Conservation (phyloP, 2,329 filamentous ascomycete species). For the Fusarium buxicola region DNA sequence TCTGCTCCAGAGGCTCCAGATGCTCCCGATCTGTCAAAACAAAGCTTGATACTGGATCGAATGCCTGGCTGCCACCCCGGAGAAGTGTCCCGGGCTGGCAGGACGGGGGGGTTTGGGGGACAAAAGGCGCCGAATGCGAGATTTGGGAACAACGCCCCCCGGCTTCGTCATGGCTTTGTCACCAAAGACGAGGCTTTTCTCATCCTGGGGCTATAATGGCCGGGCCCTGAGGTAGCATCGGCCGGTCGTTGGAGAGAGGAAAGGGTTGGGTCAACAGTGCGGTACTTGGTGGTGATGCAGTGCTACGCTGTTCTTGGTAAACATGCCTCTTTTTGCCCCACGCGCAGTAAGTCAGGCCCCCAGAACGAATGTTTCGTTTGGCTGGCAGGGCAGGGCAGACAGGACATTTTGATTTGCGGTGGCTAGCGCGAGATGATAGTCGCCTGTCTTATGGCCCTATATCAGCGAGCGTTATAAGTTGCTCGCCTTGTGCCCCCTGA, state of each 20-base stretch:
- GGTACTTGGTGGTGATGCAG: slow-evolving; percentile 40
- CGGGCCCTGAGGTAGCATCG: slow-evolving; percentile 39
- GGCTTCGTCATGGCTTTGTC: slow-evolving; percentile 46
- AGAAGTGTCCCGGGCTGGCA: slow-evolving; percentile 29
- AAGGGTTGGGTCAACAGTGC: slow-evolving; percentile 33
- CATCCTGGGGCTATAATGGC: slow-evolving; percentile 38
- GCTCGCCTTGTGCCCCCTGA: slow-evolving; percentile 22
- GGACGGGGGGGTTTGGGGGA: slow-evolving; percentile 21
- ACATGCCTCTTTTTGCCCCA: slow-evolving; percentile 33
- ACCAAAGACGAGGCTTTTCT: slow-evolving; percentile 27
- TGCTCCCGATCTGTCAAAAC: slow-evolving; percentile 37
- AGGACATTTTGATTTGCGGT: slow-evolving; percentile 11
- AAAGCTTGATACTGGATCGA: slow-evolving; percentile 35
- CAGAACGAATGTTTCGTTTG: slow-evolving; percentile 43
- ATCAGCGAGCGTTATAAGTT: slow-evolving; percentile 41
- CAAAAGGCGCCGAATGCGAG: slow-evolving; percentile 3
- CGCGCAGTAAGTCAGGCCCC: slow-evolving; percentile 28
- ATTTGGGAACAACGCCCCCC: slow-evolving; percentile 19
- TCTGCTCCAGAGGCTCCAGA: neutral
- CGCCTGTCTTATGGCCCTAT: slow-evolving; percentile 46
- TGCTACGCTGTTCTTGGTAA: slow-evolving; percentile 41
- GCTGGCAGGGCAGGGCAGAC: slow-evolving; percentile 38
- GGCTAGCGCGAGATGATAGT: slow-evolving; percentile 41
- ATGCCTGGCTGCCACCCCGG: slow-evolving; percentile 35
- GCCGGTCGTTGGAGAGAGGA: slow-evolving; percentile 23